A percentile compares a stretch with the other conserved stretches of the same genome.
These are phyloP conservation scores for Rhizopus sp. DNA, from an alignment of 371 early-diverging fungal genomes.

Conservation along the genomic window DNA sequence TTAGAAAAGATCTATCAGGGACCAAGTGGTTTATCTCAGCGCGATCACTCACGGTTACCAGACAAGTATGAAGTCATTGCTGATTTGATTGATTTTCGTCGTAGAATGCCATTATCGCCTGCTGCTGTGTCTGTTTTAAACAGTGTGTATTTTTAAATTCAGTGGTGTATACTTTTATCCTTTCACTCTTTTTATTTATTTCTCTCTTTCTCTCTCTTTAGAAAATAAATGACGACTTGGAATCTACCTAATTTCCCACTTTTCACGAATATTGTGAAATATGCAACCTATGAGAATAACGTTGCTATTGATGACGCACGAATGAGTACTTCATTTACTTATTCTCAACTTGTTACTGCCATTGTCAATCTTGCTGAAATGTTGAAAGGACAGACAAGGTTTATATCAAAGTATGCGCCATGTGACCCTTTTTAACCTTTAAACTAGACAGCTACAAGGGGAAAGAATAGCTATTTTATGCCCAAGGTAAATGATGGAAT, in stretches of 20 bases:
- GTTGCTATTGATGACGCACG: slow-evolving; percentile 42
- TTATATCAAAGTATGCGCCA: neutral
- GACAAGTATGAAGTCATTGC: slow-evolving; percentile 42
- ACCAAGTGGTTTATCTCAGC: slow-evolving; percentile 16
- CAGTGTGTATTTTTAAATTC: slow-evolving; percentile 3
- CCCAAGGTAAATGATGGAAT: slow-evolving; percentile 47
- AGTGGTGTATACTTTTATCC: neutral
- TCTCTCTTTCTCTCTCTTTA: neutral
- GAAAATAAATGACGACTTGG: neutral
- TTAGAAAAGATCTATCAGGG: slow-evolving; percentile 28
- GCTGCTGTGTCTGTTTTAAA: slow-evolving; percentile 55
- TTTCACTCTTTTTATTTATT: slow-evolving; percentile 7
- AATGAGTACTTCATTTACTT: slow-evolving; percentile 23
- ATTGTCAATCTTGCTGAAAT: slow-evolving; percentile 11
- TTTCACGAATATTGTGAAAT: slow-evolving; percentile 30
- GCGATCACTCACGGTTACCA: slow-evolving; percentile 39
- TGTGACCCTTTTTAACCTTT: neutral
- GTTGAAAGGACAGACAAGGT: neutral
- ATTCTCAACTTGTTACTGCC: slow-evolving; percentile 35
- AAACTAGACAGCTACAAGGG: slow-evolving; percentile 48
- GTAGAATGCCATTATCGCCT: slow-evolving; percentile 56
- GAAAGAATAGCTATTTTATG: slow-evolving; percentile 73
- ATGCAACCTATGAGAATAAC: slow-evolving; percentile 22
- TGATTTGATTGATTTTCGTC: slow-evolving; percentile 60
- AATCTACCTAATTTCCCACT: slow-evolving; percentile 37